These are phyloP conservation scores for Yarrowia sp. DNA, from an alignment of 805 yeast species.

Conservation along the genomic window DNA sequence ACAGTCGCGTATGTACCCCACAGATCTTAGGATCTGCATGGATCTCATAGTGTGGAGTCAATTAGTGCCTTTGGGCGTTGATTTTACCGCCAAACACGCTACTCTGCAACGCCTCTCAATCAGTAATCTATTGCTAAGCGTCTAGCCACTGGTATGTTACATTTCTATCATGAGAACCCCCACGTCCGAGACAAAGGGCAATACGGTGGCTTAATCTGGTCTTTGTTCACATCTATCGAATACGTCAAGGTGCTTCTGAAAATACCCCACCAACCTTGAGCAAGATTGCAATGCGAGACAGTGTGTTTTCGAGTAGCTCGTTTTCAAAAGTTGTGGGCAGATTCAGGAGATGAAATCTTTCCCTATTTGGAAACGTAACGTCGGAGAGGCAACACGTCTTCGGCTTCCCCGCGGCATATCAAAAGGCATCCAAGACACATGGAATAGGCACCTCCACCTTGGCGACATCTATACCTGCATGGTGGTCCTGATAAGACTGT, in stretches of 20 bases:
- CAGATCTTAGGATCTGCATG: no score
- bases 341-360: not conserved
- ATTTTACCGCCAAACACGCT: no score
- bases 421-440: no score
- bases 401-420: no score
- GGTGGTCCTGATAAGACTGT: not conserved
- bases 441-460: not conserved
- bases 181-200: not conserved
- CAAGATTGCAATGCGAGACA: not conserved
- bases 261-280: conserved; percentile 1
- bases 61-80: no score
- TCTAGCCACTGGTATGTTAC: not conserved
- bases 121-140: no score
- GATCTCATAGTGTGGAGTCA: no score
- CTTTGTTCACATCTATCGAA: not conserved
- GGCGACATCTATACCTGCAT: not conserved
- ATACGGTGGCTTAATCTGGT: not conserved
- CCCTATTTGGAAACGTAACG: not conserved
- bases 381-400: not conserved
- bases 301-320: not conserved
- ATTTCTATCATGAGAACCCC: conserved; percentile 1
- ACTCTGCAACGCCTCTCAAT: no score
- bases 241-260: not conserved
- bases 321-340: not conserved
- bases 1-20: no score